phyloP scores from a whole-genome alignment of 2,329 filamentous ascomycete species.

The Trichoderma sp. region DNA sequence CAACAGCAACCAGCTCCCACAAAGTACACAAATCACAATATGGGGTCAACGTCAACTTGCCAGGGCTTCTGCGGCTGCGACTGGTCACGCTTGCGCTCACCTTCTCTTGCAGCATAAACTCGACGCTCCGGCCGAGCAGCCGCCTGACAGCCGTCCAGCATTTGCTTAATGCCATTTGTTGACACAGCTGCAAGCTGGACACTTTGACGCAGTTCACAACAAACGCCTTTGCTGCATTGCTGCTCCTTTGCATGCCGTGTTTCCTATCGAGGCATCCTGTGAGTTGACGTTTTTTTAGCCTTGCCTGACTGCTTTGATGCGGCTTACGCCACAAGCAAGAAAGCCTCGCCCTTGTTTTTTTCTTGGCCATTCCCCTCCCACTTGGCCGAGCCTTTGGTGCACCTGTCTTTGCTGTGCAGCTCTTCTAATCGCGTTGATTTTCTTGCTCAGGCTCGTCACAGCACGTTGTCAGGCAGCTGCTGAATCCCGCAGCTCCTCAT shows the following conservation, averaged over 20 bases:
- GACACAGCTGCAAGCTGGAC: not conserved
- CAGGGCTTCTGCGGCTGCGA: conserved; percentile 5
- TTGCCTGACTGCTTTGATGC: not conserved
- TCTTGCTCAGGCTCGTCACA: conserved; percentile 6
- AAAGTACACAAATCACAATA: conserved; percentile 21
- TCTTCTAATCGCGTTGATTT: conserved; percentile 10
- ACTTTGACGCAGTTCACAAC: not conserved
- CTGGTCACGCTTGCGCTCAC: conserved; percentile 18
- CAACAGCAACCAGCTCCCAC: conserved; percentile 18
- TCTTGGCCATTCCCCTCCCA: not conserved
- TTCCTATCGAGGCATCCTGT: not conserved
- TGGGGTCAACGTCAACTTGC: conserved; percentile 1
- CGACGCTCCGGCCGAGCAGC: conserved; percentile 8
- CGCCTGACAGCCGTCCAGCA: conserved; percentile 25
- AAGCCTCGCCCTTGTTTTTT: conserved; percentile 6
- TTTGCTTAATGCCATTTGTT: conserved; percentile 28
- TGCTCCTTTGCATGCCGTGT: conserved; percentile 3
- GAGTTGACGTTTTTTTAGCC: not conserved
- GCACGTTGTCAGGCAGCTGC: conserved; percentile 19
- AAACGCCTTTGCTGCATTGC: not conserved
- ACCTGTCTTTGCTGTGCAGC: not conserved
- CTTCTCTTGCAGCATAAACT: conserved; percentile 15
- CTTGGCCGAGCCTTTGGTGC: not conserved
- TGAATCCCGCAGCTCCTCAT: conserved; percentile 20
- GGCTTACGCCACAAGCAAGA: not conserved